Conservation (phyloP, 495 filamentous ascomycete genomes). For the Beverwykella pulmonaria region DNA sequence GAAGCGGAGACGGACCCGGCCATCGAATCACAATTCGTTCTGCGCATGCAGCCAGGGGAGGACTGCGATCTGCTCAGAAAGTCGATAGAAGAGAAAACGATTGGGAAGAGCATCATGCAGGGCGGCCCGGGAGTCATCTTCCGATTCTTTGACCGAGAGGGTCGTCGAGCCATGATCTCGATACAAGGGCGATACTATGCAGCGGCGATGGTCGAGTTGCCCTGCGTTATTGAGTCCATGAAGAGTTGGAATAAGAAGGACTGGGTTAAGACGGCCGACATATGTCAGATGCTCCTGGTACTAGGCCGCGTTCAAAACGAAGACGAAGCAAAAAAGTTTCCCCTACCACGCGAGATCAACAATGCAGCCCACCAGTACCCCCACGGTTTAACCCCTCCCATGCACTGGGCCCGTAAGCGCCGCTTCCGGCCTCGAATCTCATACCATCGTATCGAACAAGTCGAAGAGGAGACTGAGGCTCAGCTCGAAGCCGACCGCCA, state of each 20-base stretch:
- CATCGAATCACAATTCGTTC: slow-evolving; percentile 83
- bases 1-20: slow-evolving; percentile 84
- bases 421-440: slow-evolving; percentile 83
- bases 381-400: slow-evolving; percentile 88
- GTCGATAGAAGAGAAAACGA: slow-evolving; percentile 68
- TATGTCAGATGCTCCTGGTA: slow-evolving; percentile 93
- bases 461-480: slow-evolving; percentile 78
- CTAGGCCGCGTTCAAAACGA: slow-evolving; percentile 71
- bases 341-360: slow-evolving; percentile 67
- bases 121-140: slow-evolving; percentile 72
- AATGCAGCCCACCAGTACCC: slow-evolving; percentile 73
- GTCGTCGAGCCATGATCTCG: slow-evolving; percentile 70
- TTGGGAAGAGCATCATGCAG: slow-evolving; percentile 64
- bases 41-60: slow-evolving; percentile 82
- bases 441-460: slow-evolving; percentile 83
- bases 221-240: slow-evolving; percentile 90
- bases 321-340: slow-evolving; percentile 66
- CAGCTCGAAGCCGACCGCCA: slow-evolving; percentile 69
- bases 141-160: slow-evolving; percentile 75
- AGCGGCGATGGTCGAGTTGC: slow-evolving; percentile 81
- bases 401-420: slow-evolving; percentile 81
- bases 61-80: slow-evolving; percentile 80
- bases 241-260: slow-evolving; percentile 92
- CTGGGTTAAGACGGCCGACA: slow-evolving; percentile 91
- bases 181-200: slow-evolving; percentile 75